phyloP scores from a whole-genome alignment of 139 green algal species.

The Gonium pectorale region DNA sequence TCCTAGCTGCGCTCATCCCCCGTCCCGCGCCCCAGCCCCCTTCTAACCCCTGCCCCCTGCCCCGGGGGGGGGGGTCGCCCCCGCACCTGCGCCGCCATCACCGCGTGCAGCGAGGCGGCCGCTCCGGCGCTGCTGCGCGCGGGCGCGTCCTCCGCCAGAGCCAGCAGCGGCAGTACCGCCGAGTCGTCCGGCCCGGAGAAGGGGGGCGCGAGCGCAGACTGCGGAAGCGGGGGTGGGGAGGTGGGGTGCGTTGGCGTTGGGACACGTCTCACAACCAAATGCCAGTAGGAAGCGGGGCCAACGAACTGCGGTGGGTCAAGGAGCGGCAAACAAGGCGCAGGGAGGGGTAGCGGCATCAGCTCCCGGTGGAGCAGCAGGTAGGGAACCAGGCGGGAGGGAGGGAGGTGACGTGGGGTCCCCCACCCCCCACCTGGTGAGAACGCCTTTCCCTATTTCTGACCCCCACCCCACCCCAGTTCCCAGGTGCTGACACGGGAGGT shows the following conservation, averaged over 20 bases:
- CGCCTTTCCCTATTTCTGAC: no score
- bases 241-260: not conserved
- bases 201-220: not conserved
- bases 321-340: not conserved
- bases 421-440: no score
- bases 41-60: not conserved
- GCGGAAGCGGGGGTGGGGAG: not conserved
- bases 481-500: no score
- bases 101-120: slow-evolving; percentile 79
- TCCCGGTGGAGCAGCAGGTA: no score
- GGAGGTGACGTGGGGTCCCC: no score
- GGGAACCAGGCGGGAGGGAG: no score
- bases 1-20: no score
- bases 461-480: no score
- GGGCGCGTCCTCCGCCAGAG: slow-evolving; percentile 14
- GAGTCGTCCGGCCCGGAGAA: slow-evolving; percentile 11
- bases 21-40: not conserved
- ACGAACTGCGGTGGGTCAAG: no score
- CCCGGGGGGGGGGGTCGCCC: not conserved
- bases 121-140: slow-evolving; percentile 71
- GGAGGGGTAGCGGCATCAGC: not conserved
- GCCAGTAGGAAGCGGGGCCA: no score
- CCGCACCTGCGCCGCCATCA: slow-evolving; percentile 76
- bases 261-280: no score
- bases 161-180: not conserved